Evolutionary conservation across 2,329 filamentous ascomycete genomes (phyloP), one percentile per base, ranked within the genome.

Genomic region (Whalleya microplaca): DNA sequence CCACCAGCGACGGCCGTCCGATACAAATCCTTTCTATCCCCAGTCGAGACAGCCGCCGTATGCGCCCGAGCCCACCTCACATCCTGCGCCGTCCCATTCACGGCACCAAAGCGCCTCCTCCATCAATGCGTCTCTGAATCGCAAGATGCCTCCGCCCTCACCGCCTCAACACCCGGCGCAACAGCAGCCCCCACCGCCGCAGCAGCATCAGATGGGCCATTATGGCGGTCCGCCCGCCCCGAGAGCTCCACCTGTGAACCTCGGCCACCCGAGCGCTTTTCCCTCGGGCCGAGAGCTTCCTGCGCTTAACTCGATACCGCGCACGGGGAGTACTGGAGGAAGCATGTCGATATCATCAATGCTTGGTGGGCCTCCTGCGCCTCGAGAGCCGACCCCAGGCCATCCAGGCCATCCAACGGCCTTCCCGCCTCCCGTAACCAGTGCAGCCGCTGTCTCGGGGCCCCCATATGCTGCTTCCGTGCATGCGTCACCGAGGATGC

Each of bases 301-400:
- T 46, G 68, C 84, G 64, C 61, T 72, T 27, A 71, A 69, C 55
- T 68, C 69, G 3, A 64, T 72, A 48, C 60, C 78, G 21, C 76
- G 83, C 56, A 74, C 79, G 2, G 77, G 75, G 21, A 77, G 73
- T 53, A 74, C 75, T 0, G 77, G 78, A 43, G 83, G 81, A 68
- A 81, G 80, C 68, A 86, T 86, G 83, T 85, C 83, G 19, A 85
- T 86, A 70, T 84, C 82, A 1, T 80, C 82, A 5, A 84, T 86
- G 81, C 72, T 86, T 5, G 83, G 83, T 18, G 81, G 80, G 0
- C 79, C 81, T 46, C 74, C 77, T 2, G 70, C 73, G 21, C 72
- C 71, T 53, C 76, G 79, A 49, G 79, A 81, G 53, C 76, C 67
- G 41, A 70, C 73, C 10, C 73, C 76, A 1, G 73, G 76, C 5